phyloP scores from a whole-genome alignment of 345 rosid genomes.

The Crucihimalaya himalaica region DNA sequence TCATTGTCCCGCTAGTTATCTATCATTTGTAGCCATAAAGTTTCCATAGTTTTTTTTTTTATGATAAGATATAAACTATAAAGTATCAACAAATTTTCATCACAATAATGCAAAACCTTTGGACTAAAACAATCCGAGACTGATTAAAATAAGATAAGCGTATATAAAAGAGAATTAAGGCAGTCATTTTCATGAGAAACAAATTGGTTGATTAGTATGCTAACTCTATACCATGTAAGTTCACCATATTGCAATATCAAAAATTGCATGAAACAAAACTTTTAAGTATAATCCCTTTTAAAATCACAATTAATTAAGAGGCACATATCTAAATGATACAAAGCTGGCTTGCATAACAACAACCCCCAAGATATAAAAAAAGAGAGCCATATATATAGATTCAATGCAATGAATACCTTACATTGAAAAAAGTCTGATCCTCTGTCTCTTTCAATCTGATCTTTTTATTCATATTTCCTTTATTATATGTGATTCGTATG shows the following conservation, averaged over 20 bases:
- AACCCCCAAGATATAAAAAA: constrained; percentile 14
- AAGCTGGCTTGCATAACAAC: constrained; percentile 43
- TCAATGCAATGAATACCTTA: constrained; percentile 31
- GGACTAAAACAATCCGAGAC: background rate
- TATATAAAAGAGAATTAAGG: background rate
- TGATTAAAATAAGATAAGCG: background rate
- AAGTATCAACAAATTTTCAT: background rate
- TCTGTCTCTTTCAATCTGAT: constrained; percentile 36
- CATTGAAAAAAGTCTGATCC: constrained; percentile 24
- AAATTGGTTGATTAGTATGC: background rate
- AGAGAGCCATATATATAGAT: constrained; percentile 22
- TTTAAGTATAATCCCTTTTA: background rate
- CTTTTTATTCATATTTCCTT: constrained; percentile 12
- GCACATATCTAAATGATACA: constrained; percentile 20
- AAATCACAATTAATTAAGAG: constrained; percentile 18
- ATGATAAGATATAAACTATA: too few species aligned
- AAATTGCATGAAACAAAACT: constrained; percentile 1
- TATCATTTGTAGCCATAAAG: background rate
- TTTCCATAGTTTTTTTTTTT: background rate
- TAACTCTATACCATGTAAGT: constrained; percentile 10
- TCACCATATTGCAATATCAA: background rate
- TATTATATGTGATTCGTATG: constrained; percentile 26
- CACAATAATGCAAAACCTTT: constrained; percentile 22
- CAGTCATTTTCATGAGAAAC: background rate
- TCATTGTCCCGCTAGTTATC: background rate